A percentile compares a stretch with the other conserved stretches of the same genome.
These are phyloP conservation scores for Aquilaria sinensis DNA, from an alignment of 345 rosid genomes.

Conservation along the genomic window DNA sequence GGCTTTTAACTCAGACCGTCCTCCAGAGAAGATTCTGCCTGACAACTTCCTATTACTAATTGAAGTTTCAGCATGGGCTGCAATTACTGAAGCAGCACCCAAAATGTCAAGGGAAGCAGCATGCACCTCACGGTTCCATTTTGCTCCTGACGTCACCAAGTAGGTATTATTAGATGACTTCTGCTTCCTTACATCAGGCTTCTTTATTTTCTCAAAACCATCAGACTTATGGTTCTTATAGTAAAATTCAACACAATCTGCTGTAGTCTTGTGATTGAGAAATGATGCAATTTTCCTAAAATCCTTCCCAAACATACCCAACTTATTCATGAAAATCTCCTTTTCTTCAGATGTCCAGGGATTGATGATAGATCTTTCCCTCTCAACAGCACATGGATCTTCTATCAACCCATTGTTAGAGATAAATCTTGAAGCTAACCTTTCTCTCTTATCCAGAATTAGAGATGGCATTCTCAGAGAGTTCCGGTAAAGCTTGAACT, in stretches of 20 bases:
- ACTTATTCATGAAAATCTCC: conserved; percentile 68
- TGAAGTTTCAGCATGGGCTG: conserved; percentile 54
- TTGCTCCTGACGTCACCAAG: conserved; percentile 59
- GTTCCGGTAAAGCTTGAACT: conserved; percentile 49
- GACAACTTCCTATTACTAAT: conserved; percentile 30
- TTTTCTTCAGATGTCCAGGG: conserved; percentile 85
- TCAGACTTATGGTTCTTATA: conserved; percentile 98
- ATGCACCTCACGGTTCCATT: conserved; percentile 61
- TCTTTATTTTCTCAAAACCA: conserved; percentile 73
- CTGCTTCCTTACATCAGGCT: conserved; percentile 43
- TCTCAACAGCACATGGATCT: conserved; percentile 86
- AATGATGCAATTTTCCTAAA: conserved; percentile 78
- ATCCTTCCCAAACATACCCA: conserved; percentile 74
- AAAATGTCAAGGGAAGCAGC: conserved; percentile 72
- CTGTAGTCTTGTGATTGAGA: conserved; percentile 85
- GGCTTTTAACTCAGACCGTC: conserved; percentile 35
- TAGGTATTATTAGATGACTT: conserved; percentile 55
- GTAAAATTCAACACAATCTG: conserved; percentile 94
- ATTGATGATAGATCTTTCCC: conserved; percentile 79
- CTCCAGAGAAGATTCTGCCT: conserved; percentile 37
- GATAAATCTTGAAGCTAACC: conserved; percentile 50
- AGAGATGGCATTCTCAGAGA: conserved; percentile 79
- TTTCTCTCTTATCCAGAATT: conserved; percentile 79
- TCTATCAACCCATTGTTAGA: conserved; percentile 80
- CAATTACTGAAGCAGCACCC: conserved; percentile 71